Conservation (phyloP, 2,329 filamentous ascomycete species). For the Fusarium pseudoanthophilum region DNA sequence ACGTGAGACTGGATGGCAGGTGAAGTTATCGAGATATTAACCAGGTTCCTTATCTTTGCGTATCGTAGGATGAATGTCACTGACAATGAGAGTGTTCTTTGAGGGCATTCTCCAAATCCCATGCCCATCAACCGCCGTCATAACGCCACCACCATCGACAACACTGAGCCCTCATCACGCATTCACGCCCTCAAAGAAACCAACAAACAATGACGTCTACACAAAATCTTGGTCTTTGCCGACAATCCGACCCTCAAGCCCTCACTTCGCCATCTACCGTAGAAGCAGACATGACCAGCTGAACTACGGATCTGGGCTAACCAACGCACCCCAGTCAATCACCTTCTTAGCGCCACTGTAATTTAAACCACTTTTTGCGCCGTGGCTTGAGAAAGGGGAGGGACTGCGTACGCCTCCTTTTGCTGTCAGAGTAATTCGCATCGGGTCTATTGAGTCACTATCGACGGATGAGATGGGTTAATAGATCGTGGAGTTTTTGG, state of each 20-base stretch:
- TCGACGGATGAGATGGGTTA: background rate
- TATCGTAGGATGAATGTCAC: background rate
- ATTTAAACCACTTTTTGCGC: constrained; percentile 3
- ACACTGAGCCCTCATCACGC: background rate
- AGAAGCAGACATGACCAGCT: background rate
- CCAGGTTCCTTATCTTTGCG: background rate
- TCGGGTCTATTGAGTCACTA: constrained; percentile 13
- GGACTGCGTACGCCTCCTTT: background rate
- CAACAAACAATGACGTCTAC: background rate
- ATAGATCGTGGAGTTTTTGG: background rate
- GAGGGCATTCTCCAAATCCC: background rate
- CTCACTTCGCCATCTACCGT: background rate
- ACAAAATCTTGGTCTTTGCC: constrained; percentile 1
- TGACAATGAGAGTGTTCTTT: background rate
- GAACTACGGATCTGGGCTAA: background rate
- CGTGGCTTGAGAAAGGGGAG: constrained; percentile 19
- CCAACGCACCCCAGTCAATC: background rate
- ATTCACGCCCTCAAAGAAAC: background rate
- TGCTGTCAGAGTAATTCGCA: background rate
- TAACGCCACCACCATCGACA: constrained; percentile 15
- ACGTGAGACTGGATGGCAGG: background rate
- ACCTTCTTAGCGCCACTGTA: background rate
- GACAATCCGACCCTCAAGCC: background rate
- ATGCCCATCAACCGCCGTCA: background rate
- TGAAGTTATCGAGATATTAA: background rate